Base-by-base conservation (phyloP, 345 rosid species). In the Eucalyptus coolabah region DNA sequence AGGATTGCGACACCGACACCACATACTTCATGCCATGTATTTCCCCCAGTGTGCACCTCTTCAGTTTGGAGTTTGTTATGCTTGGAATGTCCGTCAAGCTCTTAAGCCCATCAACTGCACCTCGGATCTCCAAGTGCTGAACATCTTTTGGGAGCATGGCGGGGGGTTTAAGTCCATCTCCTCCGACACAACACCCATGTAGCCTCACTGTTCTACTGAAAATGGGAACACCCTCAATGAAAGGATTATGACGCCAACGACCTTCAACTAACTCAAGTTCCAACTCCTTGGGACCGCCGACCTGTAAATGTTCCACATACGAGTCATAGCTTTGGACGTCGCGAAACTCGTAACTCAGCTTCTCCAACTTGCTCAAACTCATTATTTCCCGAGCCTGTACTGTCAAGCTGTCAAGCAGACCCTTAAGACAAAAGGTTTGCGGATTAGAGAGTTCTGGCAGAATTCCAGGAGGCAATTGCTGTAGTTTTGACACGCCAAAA, bases 191-290 rank as follows among this genome's bases (percentile, higher is more conserved):
- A 60, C 17, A 28, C 32, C 32, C 32, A 12, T 4, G 8, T 28
- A 60, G 32, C 67, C 67, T 28, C 67, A 28, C 67, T 28, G 32
- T 60, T 60, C 67, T 60, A 26, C 32, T 60, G 32, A 3, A 12
- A 1, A 0, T 60, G 67, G 32, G 15, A 59, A 2, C 0, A 4
- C 2, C 2, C n/a, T 0, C 1, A 26, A 1, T 0, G 65, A 0
- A 0, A 11, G 0, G 0, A 24, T 1, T 2, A 5, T 0, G 0
- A 59, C 3, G 0, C n/a, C 14, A 2, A 11, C 0, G 3, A 60
- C 16, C 86, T 21, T 42, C 86, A 10, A 42, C 10, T 23, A 60
- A 60, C 8, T 60, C 32, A 12, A 60, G n/a, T 60, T 60, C 32
- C 67, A 32, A 60, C 32, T 60, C 67, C 14, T 60, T 60, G 16